phyloP scores from a whole-genome alignment of 2,329 filamentous ascomycete genomes.

The Trichoderma sp. region DNA sequence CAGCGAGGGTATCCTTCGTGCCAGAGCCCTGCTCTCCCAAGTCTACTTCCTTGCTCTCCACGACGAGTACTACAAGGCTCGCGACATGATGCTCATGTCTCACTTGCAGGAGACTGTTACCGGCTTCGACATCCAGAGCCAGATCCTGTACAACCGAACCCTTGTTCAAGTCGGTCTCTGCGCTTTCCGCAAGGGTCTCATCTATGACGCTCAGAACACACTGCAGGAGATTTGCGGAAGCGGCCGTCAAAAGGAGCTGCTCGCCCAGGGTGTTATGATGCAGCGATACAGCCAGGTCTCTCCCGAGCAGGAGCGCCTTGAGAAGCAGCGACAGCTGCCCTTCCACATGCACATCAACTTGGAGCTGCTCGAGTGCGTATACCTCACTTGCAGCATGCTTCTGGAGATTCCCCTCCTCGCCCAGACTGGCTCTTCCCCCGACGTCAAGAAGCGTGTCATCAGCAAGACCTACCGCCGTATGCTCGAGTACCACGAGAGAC shows the following conservation, averaged over 20 bases:
- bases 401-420: slow-evolving; percentile 96
- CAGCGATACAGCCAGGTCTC: slow-evolving; percentile 95
- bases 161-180: slow-evolving; percentile 97
- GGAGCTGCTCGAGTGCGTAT: slow-evolving; percentile 95
- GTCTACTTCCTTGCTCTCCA: slow-evolving; percentile 98
- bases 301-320: slow-evolving; percentile 94
- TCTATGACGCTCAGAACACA: slow-evolving; percentile 97
- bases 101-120: slow-evolving; percentile 96
- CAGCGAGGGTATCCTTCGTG: slow-evolving; percentile 93
- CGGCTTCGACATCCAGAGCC: slow-evolving; percentile 94
- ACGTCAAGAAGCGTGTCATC: slow-evolving; percentile 95
- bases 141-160: slow-evolving; percentile 98
- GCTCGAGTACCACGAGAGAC: slow-evolving; percentile 98
- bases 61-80: slow-evolving; percentile 95
- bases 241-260: slow-evolving; percentile 93
- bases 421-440: slow-evolving; percentile 92
- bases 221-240: slow-evolving; percentile 98
- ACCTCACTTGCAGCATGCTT: slow-evolving; percentile 98
- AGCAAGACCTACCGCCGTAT: slow-evolving; percentile 99
- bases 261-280: slow-evolving; percentile 97
- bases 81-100: slow-evolving; percentile 99
- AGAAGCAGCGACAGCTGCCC: slow-evolving; percentile 94
- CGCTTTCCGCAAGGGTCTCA: slow-evolving; percentile 92
- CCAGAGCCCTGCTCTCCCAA: slow-evolving; percentile 95
- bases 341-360: slow-evolving; percentile 99